Percentiles rank a stretch among this genome's conserved stretches.
phyloP scores from a whole-genome alignment of 805 yeast genomes.

The Barnettozyma sucrosica region DNA sequence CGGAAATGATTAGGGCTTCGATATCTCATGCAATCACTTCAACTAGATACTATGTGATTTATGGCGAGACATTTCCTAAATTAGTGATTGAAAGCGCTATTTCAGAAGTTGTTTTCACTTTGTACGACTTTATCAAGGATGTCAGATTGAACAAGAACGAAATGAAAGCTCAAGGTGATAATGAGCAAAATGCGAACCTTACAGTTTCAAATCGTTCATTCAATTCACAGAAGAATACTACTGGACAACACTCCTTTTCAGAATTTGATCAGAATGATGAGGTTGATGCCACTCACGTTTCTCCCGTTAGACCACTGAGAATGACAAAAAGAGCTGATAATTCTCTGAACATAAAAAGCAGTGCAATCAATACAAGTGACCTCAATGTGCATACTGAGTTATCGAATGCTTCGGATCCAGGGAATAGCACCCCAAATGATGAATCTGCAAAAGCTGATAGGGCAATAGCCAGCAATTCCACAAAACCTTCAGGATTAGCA shows the following conservation, averaged over 20 bases:
- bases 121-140: constrained; percentile 54
- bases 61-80: constrained; percentile 60
- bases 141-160: constrained; percentile 36
- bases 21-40: constrained; percentile 72
- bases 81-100: constrained; percentile 70
- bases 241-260: neutral
- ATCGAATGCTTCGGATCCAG: constrained; percentile 8
- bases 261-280: constrained; percentile 2
- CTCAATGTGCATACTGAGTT: constrained; percentile 17
- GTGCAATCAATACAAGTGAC: constrained; percentile 5
- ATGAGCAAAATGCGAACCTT: neutral
- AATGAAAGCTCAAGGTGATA: neutral
- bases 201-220: constrained; percentile 6
- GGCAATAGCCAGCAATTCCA: constrained; percentile 7
- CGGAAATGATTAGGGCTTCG: constrained; percentile 53
- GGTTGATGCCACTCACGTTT: constrained; percentile 16
- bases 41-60: constrained; percentile 65
- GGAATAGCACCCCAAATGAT: constrained; percentile 1
- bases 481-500: constrained; percentile 12
- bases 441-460: constrained; percentile 1
- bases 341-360: constrained; percentile 16
- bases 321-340: constrained; percentile 50
- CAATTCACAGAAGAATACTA: constrained; percentile 1
- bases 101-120: constrained; percentile 61
- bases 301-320: constrained; percentile 63